Conservation (phyloP, 2,329 filamentous ascomycete species). For the Bipolaris zeicola region DNA sequence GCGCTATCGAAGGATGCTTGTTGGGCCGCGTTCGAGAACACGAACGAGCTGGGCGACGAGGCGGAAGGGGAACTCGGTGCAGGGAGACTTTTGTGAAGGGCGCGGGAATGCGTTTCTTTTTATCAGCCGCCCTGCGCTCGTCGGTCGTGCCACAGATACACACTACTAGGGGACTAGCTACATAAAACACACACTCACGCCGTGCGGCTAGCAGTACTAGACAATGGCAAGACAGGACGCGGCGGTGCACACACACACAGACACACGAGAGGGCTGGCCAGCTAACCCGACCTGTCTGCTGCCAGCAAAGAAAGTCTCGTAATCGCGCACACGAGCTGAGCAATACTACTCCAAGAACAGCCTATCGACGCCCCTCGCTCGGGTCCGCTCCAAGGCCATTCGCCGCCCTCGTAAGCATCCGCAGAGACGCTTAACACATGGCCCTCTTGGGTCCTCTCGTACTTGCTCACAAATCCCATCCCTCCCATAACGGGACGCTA, state of each 20-base stretch:
- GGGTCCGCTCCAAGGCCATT: constrained; percentile 17
- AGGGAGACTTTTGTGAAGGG: not conserved
- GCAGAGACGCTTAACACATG: not conserved
- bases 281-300: constrained; percentile 4
- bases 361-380: constrained; percentile 18
- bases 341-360: constrained; percentile 25
- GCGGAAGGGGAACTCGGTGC: not conserved
- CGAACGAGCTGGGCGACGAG: constrained; percentile 1
- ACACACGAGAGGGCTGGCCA: not conserved
- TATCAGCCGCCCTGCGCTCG: not conserved
- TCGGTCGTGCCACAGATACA: no score
- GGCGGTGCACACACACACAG: constrained; percentile 9
- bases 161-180: no score
- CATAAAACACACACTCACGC: no score
- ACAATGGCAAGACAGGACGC: not conserved
- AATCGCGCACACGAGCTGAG: constrained; percentile 22
- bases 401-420: not conserved
- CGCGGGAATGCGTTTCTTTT: not conserved
- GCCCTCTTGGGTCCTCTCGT: not conserved
- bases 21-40: constrained; percentile 29
- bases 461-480: not conserved
- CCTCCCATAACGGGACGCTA: not conserved
- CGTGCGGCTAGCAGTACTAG: no score
- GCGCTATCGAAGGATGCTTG: constrained; percentile 25
- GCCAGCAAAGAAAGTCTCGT: constrained; percentile 15